phyloP scores from a whole-genome alignment of 306 rosid genomes.

The Sesbania bispinosa region DNA sequence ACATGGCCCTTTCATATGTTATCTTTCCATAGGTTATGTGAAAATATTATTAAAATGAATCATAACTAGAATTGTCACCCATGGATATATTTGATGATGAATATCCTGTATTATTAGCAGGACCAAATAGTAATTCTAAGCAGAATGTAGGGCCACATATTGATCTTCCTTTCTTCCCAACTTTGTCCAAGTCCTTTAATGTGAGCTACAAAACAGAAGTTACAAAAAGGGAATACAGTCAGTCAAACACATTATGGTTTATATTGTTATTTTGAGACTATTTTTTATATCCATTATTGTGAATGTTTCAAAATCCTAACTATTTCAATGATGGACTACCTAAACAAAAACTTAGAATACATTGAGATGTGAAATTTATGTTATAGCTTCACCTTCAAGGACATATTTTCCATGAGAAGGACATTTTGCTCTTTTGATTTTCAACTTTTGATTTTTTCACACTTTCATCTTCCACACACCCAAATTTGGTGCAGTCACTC shows the following conservation, averaged over 20 bases:
- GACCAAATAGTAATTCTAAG: conserved; percentile 84
- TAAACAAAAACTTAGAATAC: not conserved
- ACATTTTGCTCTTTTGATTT: not conserved
- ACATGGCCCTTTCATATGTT: not conserved
- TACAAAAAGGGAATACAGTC: conserved; percentile 8
- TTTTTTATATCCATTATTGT: not conserved
- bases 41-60: conserved; percentile 21
- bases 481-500: no score
- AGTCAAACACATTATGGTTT: not conserved
- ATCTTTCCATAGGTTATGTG: conserved; percentile 3
- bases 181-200: conserved; percentile 70
- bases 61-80: conserved; percentile 18
- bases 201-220: conserved; percentile 52
- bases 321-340: not conserved
- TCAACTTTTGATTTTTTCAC: no score
- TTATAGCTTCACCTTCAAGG: not conserved
- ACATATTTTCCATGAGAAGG: not conserved
- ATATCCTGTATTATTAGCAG: conserved; percentile 74
- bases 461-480: no score
- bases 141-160: conserved; percentile 83
- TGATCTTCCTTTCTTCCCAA: conserved; percentile 75
- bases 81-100: conserved; percentile 32
- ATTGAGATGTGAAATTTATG: not conserved
- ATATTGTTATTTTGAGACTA: not conserved
- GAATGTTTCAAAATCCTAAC: not conserved